These are phyloP conservation scores for Boletus insuetus DNA, from an alignment of 768 basidiomycete species.

Conservation along the genomic window DNA sequence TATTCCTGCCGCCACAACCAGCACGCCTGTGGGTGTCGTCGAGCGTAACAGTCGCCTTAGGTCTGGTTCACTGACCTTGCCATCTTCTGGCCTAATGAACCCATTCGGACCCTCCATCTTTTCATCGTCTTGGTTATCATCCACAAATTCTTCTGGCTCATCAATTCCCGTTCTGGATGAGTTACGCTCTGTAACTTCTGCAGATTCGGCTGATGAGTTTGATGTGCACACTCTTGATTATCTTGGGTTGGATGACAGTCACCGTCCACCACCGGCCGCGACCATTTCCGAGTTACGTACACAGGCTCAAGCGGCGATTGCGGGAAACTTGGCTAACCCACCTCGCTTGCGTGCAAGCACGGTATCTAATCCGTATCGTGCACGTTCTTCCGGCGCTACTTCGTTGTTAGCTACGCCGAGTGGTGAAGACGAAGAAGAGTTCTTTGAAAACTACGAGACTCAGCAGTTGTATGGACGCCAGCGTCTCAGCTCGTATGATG, in stretches of 20 bases:
- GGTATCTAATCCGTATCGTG: conserved; percentile 89
- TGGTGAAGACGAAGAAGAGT: conserved; percentile 72
- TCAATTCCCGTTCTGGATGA: conserved; percentile 74
- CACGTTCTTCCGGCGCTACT: conserved; percentile 53
- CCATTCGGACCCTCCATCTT: conserved; percentile 89
- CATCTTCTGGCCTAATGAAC: conserved; percentile 71
- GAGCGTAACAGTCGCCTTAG: conserved; percentile 82
- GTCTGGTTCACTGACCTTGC: conserved; percentile 89
- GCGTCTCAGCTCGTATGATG: conserved; percentile 61
- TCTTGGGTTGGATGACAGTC: conserved; percentile 85
- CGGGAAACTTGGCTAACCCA: conserved; percentile 76
- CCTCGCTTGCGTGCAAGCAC: conserved; percentile 85
- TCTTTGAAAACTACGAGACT: conserved; percentile 59
- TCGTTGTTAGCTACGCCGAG: conserved; percentile 63
- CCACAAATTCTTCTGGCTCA: conserved; percentile 51
- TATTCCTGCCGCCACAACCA: conserved; percentile 48
- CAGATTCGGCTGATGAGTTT: conserved; percentile 81
- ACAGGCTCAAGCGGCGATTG: conserved; percentile 88
- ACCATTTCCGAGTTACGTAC: conserved; percentile 86
- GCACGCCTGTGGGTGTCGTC: conserved; percentile 30
- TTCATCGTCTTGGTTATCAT: conserved; percentile 83
- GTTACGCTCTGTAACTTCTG: conserved; percentile 74
- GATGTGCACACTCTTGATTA: conserved; percentile 96
- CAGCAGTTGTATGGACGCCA: conserved; percentile 46
- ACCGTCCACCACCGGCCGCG: conserved; percentile 74